These are phyloP conservation scores for Hibiscus trionum DNA, from an alignment of 345 rosid species.

Conservation along the genomic window DNA sequence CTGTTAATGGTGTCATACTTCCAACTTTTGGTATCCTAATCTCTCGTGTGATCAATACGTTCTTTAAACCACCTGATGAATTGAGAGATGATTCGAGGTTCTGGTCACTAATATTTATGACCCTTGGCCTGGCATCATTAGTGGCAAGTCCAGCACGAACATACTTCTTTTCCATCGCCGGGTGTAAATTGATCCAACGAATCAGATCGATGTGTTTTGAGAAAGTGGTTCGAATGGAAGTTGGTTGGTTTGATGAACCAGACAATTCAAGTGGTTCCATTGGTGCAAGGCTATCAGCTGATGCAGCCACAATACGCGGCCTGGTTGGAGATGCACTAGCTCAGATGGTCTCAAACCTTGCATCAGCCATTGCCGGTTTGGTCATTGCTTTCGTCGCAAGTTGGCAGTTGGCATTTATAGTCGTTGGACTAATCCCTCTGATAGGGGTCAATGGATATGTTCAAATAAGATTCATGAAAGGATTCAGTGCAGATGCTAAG, in stretches of 20 bases:
- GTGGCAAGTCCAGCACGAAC: slow-evolving; percentile 37
- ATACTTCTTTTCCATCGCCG: slow-evolving; percentile 61
- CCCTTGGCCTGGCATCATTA: slow-evolving; percentile 51
- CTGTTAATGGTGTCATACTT: slow-evolving; percentile 45
- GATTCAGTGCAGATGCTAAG: slow-evolving; percentile 80
- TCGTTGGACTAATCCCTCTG: slow-evolving; percentile 57
- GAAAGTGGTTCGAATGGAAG: slow-evolving; percentile 79
- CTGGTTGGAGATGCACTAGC: slow-evolving; percentile 72
- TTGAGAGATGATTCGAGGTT: slow-evolving; percentile 52
- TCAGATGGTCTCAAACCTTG: slow-evolving; percentile 47
- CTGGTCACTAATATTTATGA: slow-evolving; percentile 55
- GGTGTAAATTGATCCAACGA: slow-evolving; percentile 52
- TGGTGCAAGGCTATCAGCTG: slow-evolving; percentile 79
- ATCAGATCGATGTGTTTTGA: slow-evolving; percentile 67
- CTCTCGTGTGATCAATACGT: slow-evolving; percentile 45
- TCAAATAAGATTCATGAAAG: slow-evolving; percentile 60
- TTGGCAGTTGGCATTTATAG: slow-evolving; percentile 59
- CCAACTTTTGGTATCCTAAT: slow-evolving; percentile 55
- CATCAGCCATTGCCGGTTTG: slow-evolving; percentile 53
- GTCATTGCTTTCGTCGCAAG: slow-evolving; percentile 63
- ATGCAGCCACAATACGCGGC: slow-evolving; percentile 65
- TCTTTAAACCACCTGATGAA: slow-evolving; percentile 50
- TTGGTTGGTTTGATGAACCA: slow-evolving; percentile 78
- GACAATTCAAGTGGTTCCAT: slow-evolving; percentile 70
- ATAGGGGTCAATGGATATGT: slow-evolving; percentile 48